Evolutionary conservation across 257 asterid genomes (phyloP).

Genomic region (Penstemon barbatus): DNA sequence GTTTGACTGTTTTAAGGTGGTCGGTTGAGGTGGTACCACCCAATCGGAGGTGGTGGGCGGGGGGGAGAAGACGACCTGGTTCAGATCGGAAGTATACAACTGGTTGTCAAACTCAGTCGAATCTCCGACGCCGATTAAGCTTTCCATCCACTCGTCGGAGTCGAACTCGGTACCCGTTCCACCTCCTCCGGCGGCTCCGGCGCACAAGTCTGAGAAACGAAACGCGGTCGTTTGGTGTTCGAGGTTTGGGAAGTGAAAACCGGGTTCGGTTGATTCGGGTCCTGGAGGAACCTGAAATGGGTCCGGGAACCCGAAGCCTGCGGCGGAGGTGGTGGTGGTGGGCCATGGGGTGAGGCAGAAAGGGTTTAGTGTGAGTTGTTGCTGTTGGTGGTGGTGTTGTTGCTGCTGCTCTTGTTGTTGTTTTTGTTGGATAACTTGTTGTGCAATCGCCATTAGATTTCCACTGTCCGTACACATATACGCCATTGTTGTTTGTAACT

Average conservation of each 20-base stretch:
- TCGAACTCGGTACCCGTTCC: constrained; percentile 51
- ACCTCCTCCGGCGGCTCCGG: constrained; percentile 41
- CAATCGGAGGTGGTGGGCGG: constrained; percentile 43
- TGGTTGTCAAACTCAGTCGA: constrained; percentile 47
- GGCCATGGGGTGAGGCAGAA: constrained; percentile 41
- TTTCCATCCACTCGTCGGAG: constrained; percentile 99
- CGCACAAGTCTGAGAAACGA: constrained; percentile 63
- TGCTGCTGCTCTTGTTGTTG: constrained; percentile 89
- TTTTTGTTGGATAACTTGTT: constrained; percentile 92
- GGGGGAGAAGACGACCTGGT: constrained; percentile 56
- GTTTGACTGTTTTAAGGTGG: constrained; percentile 19
- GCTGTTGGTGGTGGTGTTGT: constrained; percentile 59
- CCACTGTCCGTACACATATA: constrained; percentile 97
- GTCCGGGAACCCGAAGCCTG: constrained; percentile 60
- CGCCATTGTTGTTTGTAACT: constrained; percentile 53
- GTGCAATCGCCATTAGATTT: constrained; percentile 97
- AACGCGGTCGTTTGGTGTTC: constrained; percentile 57
- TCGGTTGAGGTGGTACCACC: constrained; percentile 36
- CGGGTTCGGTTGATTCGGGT: constrained; percentile 54
- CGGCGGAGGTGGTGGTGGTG: constrained; percentile 44
- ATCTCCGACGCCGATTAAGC: constrained; percentile 79
- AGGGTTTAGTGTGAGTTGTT: constrained; percentile 52
- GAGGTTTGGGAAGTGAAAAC: constrained; percentile 65
- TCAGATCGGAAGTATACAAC: constrained; percentile 69
- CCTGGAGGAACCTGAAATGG: constrained; percentile 65